phyloP scores from a whole-genome alignment of 2,329 filamentous ascomycete species.

The Capronia coronata region DNA sequence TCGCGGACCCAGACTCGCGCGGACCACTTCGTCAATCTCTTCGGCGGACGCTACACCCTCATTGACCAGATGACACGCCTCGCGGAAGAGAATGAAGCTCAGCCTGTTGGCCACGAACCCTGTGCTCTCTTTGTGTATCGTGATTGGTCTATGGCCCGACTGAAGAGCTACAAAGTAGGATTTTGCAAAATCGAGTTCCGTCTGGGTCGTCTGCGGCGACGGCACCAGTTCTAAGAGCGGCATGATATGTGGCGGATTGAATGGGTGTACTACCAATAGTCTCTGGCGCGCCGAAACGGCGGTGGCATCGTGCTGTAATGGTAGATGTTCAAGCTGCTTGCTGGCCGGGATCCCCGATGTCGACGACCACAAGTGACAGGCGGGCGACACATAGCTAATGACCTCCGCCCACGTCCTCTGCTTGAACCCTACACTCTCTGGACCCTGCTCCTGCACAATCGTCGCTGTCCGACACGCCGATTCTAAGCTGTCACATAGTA shows the following conservation, averaged over 20 bases:
- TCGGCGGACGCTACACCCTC: slow-evolving; percentile 48
- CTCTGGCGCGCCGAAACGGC: slow-evolving; percentile 28
- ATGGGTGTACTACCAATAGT: slow-evolving; percentile 54
- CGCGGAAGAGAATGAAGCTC: slow-evolving; percentile 51
- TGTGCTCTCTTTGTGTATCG: slow-evolving; percentile 89
- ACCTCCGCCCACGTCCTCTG: slow-evolving; percentile 47
- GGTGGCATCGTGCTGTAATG: not conserved
- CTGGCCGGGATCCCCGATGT: slow-evolving; percentile 54
- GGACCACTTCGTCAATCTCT: slow-evolving; percentile 50
- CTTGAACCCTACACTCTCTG: slow-evolving; percentile 50
- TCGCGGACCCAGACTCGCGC: slow-evolving; percentile 47
- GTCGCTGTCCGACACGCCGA: slow-evolving; percentile 43
- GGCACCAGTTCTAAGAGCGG: slow-evolving; percentile 55
- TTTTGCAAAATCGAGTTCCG: slow-evolving; percentile 43
- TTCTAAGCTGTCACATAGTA: slow-evolving; percentile 32
- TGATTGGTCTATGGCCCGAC: slow-evolving; percentile 93
- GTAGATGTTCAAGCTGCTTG: slow-evolving; percentile 40
- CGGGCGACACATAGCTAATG: slow-evolving; percentile 39
- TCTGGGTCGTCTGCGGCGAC: slow-evolving; percentile 37
- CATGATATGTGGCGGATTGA: slow-evolving; percentile 58
- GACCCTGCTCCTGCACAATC: slow-evolving; percentile 56
- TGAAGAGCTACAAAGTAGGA: slow-evolving; percentile 84
- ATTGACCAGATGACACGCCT: slow-evolving; percentile 50
- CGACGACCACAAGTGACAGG: slow-evolving; percentile 51
- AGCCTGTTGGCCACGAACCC: slow-evolving; percentile 56